Percentiles rank a stretch among this genome's conserved stretches.
These are phyloP conservation scores for Salix viminalis DNA, from an alignment of 345 rosid species.

Conservation along the genomic window DNA sequence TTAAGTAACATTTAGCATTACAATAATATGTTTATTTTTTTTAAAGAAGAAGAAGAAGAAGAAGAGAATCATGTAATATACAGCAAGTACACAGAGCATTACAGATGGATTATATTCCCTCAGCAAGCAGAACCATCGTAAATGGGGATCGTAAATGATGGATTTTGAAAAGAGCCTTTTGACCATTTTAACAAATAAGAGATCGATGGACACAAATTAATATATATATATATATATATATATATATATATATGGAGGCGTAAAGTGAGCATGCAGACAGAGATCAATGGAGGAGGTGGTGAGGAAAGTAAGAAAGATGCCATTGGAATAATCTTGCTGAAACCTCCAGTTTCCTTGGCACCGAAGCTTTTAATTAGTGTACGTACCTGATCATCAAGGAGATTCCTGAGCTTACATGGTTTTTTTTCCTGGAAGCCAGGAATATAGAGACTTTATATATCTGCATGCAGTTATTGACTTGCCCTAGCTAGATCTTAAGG, in stretches of 20 bases:
- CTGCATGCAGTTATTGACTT: not conserved
- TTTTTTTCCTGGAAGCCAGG: not conserved
- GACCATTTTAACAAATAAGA: constrained; percentile 3
- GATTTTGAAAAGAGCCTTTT: not conserved
- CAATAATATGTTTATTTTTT: too few species aligned
- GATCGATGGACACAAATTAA: not conserved
- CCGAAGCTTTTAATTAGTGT: constrained; percentile 15
- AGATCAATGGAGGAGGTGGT: not conserved
- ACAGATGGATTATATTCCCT: constrained; percentile 5
- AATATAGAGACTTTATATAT: not conserved
- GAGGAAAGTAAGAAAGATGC: not conserved
- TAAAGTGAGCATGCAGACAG: not conserved
- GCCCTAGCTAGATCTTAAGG: not conserved
- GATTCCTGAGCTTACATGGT: not conserved
- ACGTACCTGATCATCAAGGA: not conserved
- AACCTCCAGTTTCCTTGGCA: constrained; percentile 13
- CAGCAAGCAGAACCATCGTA: not conserved
- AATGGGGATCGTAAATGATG: not conserved
- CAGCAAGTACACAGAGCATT: not conserved
- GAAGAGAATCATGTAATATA: too few species aligned
- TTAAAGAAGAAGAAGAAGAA: too few species aligned
- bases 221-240: too few species aligned
- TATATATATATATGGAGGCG: not conserved
- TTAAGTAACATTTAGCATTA: too few species aligned
- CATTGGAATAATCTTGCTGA: not conserved